Conservation (phyloP, 441 rosid genomes). For the Adansonia madagascariensis region DNA sequence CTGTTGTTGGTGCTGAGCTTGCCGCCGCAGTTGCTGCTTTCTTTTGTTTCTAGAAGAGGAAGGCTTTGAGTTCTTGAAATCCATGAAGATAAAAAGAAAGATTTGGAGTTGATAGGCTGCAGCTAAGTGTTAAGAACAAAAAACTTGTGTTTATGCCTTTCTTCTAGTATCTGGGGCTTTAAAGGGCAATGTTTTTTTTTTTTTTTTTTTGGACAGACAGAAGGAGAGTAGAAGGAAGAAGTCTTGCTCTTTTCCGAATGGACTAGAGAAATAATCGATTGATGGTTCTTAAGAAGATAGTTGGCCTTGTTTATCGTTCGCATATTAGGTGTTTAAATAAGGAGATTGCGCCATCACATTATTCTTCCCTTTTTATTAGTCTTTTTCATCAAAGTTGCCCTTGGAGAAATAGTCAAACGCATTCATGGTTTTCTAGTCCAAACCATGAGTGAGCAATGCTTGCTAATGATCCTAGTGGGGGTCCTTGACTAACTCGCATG, state of each 20-base stretch:
- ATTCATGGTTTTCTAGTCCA: not conserved
- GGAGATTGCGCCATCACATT: slow-evolving; percentile 2
- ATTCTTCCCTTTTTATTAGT: not conserved
- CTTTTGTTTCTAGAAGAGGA: slow-evolving; percentile 57
- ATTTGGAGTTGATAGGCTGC: not conserved
- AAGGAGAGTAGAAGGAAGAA: not conserved
- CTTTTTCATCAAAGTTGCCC: not conserved
- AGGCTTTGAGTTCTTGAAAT: slow-evolving; percentile 39
- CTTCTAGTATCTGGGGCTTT: not conserved
- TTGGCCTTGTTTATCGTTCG: slow-evolving; percentile 20
- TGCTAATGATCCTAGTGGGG: slow-evolving; percentile 16
- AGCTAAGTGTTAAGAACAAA: not conserved
- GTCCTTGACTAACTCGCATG: slow-evolving; percentile 4
- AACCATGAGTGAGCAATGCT: slow-evolving; percentile 1
- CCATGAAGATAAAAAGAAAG: slow-evolving; percentile 32
- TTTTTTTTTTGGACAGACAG: not conserved
- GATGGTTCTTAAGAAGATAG: not conserved
- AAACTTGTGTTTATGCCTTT: not conserved
- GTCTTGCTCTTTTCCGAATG: slow-evolving; percentile 7
- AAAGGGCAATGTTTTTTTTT: not conserved
- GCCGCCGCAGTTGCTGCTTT: slow-evolving; percentile 41
- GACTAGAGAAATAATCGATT: not conserved
- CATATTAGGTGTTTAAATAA: slow-evolving; percentile 34
- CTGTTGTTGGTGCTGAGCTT: slow-evolving; percentile 30
- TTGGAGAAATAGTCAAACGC: not conserved